These are phyloP conservation scores for Rhodotorula sp. DNA, from an alignment of 1,284 basidiomycete species.

Conservation along the genomic window DNA sequence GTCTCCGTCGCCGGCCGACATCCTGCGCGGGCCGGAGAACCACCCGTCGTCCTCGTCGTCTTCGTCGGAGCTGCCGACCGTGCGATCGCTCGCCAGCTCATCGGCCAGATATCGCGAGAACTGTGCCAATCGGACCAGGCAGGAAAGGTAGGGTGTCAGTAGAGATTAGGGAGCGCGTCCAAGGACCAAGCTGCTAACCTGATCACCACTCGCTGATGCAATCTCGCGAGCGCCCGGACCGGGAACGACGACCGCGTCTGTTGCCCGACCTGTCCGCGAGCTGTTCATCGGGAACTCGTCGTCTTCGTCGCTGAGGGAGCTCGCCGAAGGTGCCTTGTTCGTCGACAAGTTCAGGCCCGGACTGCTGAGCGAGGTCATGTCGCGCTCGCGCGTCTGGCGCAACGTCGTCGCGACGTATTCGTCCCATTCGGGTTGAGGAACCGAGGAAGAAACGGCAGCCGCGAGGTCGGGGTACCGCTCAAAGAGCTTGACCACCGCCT, in stretches of 20 bases:
- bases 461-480: constrained; percentile 82
- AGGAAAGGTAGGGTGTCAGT: too few relatives aligned
- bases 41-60: constrained; percentile 59
- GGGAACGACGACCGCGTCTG: constrained; percentile 15
- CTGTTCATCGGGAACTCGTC: constrained; percentile 45
- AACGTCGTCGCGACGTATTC: constrained; percentile 79
- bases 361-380: constrained; percentile 77
- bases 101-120: constrained; percentile 71
- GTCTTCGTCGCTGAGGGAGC: constrained; percentile 44
- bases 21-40: constrained; percentile 65
- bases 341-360: constrained; percentile 45
- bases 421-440: constrained; percentile 79
- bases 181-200: too few relatives aligned
- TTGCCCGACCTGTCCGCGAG: constrained; percentile 31
- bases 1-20: constrained; percentile 60
- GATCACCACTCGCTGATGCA: not conserved
- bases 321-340: constrained; percentile 58
- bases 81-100: constrained; percentile 60
- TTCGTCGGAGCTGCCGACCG: constrained; percentile 42
- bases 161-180: too few relatives aligned
- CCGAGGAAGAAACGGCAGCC: constrained; percentile 60
- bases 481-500: constrained; percentile 80
- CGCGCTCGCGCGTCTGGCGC: constrained; percentile 77
- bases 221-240: not conserved
- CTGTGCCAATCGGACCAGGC: constrained; percentile 49